A percentile compares a stretch with the other conserved stretches of the same genome.
These are phyloP conservation scores for Pleurotus giganteus DNA, from an alignment of 768 basidiomycete genomes.

Conservation along the genomic window DNA sequence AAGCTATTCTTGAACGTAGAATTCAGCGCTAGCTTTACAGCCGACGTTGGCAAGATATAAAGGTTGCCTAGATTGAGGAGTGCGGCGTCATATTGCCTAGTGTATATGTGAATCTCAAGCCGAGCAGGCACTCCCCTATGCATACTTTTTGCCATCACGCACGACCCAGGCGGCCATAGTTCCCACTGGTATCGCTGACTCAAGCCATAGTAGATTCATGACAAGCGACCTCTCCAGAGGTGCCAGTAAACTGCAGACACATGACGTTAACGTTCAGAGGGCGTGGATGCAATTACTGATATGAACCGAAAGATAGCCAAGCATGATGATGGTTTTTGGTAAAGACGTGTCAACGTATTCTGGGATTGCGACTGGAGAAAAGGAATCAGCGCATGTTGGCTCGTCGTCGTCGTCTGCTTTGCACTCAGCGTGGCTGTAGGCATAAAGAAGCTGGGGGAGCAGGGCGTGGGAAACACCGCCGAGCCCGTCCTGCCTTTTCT, in stretches of 20 bases:
- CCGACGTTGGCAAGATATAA: constrained; percentile 64
- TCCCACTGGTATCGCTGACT: constrained; percentile 61
- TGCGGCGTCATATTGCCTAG: constrained; percentile 71
- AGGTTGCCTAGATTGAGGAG: constrained; percentile 60
- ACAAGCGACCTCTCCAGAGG: constrained; percentile 82
- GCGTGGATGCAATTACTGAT: constrained; percentile 6
- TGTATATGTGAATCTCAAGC: too few relatives aligned
- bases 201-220: constrained; percentile 89
- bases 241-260: constrained; percentile 57
- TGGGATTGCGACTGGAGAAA: constrained; percentile 84
- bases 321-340: constrained; percentile 84
- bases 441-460: constrained; percentile 22
- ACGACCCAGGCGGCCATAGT: constrained; percentile 79
- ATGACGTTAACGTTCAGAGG: constrained; percentile 19
- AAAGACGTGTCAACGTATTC: constrained; percentile 73
- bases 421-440: constrained; percentile 23
- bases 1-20: constrained; percentile 75
- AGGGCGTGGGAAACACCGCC: constrained; percentile 18
- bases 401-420: constrained; percentile 20
- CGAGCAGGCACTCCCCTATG: too few relatives aligned
- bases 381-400: constrained; percentile 67
- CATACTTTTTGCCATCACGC: constrained; percentile 69
- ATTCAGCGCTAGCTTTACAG: constrained; percentile 67
- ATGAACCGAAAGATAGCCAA: constrained; percentile 84
- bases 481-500: neutral